A percentile compares a stretch with the other conserved stretches of the same genome.
phyloP scores from a whole-genome alignment of 257 asterid genomes.

The Orobanche coerulescens region DNA sequence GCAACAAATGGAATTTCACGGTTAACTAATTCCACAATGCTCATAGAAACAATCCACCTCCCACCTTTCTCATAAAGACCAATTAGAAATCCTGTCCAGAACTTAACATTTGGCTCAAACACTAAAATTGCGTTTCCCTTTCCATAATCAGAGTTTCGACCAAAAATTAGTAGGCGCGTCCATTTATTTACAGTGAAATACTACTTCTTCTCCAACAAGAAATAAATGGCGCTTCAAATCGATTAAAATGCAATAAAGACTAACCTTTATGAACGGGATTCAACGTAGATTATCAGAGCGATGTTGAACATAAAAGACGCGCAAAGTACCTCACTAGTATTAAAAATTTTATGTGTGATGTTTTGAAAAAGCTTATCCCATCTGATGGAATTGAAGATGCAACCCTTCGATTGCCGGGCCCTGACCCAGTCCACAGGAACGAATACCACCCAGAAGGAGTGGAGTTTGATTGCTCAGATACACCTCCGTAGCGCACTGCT shows the following conservation, averaged over 20 bases:
- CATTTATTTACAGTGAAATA: background rate
- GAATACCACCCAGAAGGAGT: too few species aligned
- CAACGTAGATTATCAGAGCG: constrained; percentile 9
- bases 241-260: background rate
- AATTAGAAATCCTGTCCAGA: too few species aligned
- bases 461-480: too few species aligned
- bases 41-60: background rate
- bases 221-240: constrained; percentile 5
- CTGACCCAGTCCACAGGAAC: too few species aligned
- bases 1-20: background rate
- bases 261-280: background rate
- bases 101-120: background rate
- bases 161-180: background rate
- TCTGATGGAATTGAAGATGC: too few species aligned
- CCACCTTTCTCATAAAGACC: background rate
- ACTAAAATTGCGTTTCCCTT: background rate
- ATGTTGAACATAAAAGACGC: constrained; percentile 1
- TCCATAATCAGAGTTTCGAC: constrained; percentile 1
- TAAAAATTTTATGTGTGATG: too few species aligned
- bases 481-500: too few species aligned
- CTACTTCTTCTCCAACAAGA: background rate
- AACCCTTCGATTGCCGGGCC: too few species aligned
- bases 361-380: too few species aligned
- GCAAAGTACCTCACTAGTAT: too few species aligned
- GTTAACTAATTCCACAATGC: background rate